phyloP scores from a whole-genome alignment of 169 alveolate species.

The Plasmodium falciparum region DNA sequence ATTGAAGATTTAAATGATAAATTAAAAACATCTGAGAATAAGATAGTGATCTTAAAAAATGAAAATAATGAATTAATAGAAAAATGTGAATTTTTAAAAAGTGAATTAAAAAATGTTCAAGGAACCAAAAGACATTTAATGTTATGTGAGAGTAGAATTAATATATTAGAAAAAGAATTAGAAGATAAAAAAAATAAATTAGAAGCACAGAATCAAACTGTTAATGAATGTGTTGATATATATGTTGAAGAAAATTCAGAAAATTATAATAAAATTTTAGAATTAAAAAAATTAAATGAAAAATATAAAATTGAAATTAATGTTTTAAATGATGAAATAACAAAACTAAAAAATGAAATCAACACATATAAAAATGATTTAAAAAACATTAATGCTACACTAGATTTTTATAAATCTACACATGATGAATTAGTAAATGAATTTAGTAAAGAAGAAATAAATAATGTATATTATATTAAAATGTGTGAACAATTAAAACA shows the following conservation, averaged over 20 bases:
- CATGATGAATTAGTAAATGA: conserved; percentile 73
- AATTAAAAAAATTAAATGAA: conserved; percentile 57
- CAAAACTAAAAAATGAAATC: conserved; percentile 25
- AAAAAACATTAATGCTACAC: conserved; percentile 47
- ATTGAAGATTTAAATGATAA: conserved; percentile 64
- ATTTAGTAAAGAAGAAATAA: conserved; percentile 62
- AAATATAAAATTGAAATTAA: conserved; percentile 65
- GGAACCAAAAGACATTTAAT: conserved; percentile 67
- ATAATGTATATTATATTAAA: conserved; percentile 47
- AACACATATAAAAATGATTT: conserved; percentile 47
- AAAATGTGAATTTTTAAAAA: conserved; percentile 59
- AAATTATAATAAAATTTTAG: conserved; percentile 68
- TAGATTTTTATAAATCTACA: conserved; percentile 72
- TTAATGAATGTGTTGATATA: conserved; percentile 66
- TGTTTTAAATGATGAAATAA: conserved; percentile 62
- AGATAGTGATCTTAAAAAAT: conserved; percentile 27
- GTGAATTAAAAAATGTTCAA: conserved; percentile 48
- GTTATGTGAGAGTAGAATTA: conserved; percentile 69
- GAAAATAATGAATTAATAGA: conserved; percentile 65
- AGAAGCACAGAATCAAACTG: conserved; percentile 70
- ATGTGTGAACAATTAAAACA: conserved; percentile 42
- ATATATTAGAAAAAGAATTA: conserved; percentile 65
- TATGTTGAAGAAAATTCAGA: conserved; percentile 76
- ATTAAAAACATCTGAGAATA: conserved; percentile 17
- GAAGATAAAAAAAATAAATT: conserved; percentile 62